These are phyloP conservation scores for Globisporangium nagaii DNA, from an alignment of 352 stramenopile species.

Conservation along the genomic window DNA sequence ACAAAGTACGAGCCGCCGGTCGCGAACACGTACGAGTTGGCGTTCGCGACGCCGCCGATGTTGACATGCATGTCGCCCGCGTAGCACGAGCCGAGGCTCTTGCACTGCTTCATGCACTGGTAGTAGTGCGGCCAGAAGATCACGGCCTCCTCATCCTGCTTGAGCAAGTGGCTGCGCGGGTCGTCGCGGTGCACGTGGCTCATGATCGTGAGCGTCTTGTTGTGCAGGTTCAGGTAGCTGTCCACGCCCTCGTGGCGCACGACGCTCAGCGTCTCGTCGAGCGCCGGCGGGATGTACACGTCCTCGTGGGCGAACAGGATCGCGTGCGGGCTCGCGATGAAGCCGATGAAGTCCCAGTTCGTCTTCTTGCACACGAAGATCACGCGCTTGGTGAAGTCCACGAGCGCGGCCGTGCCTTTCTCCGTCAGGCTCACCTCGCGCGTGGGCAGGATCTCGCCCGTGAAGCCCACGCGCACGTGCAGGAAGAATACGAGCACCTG, in stretches of 20 bases:
- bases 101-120: conserved; percentile 69
- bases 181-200: conserved; percentile 51
- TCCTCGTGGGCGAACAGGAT: conserved; percentile 67
- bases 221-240: conserved; percentile 74
- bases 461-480: conserved; percentile 53
- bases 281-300: conserved; percentile 36
- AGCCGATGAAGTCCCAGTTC: conserved; percentile 75
- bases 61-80: conserved; percentile 81
- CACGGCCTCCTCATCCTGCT: conserved; percentile 72
- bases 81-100: conserved; percentile 57
- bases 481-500: conserved; percentile 66
- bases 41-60: conserved; percentile 48
- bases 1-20: conserved; percentile 75
- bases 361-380: conserved; percentile 71
- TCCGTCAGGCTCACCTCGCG: conserved; percentile 29
- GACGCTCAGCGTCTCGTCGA: conserved; percentile 53
- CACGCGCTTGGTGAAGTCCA: conserved; percentile 52
- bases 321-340: conserved; percentile 55
- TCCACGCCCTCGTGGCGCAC: conserved; percentile 60
- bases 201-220: conserved; percentile 80
- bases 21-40: conserved; percentile 78
- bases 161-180: conserved; percentile 52
- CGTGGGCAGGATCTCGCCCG: conserved; percentile 42
- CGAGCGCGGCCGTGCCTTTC: conserved; percentile 42
- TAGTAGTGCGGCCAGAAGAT: conserved; percentile 81